A percentile compares a stretch with the other conserved stretches of the same genome.
phyloP scores from a whole-genome alignment of 2,329 filamentous ascomycete genomes.

The Lachnellula subtilissima region DNA sequence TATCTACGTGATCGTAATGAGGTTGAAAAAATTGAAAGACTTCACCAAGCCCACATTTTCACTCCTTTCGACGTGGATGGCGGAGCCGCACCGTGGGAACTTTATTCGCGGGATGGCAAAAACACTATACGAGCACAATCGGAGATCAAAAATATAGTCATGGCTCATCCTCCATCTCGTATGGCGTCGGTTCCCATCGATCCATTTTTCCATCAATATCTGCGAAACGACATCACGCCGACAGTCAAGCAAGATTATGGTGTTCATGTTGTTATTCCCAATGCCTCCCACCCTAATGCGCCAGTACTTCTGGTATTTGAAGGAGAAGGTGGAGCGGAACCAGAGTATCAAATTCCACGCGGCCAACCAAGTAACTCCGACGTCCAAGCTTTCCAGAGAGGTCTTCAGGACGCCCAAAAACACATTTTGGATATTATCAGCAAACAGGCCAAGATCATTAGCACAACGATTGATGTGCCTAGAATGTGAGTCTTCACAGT shows the following conservation, averaged over 20 bases:
- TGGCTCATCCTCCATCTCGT: conserved; percentile 67
- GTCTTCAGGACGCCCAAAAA: conserved; percentile 50
- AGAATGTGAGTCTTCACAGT: conserved; percentile 40
- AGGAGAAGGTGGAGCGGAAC: conserved; percentile 47
- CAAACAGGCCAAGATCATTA: conserved; percentile 52
- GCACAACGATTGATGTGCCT: conserved; percentile 52
- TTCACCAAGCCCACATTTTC: conserved; percentile 82
- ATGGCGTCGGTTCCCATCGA: conserved; percentile 65
- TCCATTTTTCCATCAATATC: conserved; percentile 72
- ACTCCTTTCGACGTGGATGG: conserved; percentile 66
- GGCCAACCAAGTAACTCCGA: conserved; percentile 47
- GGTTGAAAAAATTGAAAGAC: conserved; percentile 74
- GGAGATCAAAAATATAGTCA: conserved; percentile 70
- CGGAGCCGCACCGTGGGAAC: conserved; percentile 74
- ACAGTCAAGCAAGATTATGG: conserved; percentile 64
- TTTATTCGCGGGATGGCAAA: conserved; percentile 83
- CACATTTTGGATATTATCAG: conserved; percentile 54
- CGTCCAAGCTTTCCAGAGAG: conserved; percentile 48
- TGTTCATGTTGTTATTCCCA: conserved; percentile 69
- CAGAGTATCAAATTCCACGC: conserved; percentile 51
- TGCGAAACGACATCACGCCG: conserved; percentile 59
- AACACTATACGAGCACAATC: conserved; percentile 71
- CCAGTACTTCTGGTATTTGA: conserved; percentile 73
- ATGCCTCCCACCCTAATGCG: conserved; percentile 52
- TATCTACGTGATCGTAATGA: conserved; percentile 81